Evolutionary conservation across 345 rosid genomes (phyloP).

Genomic region (Citrus australasica): DNA sequence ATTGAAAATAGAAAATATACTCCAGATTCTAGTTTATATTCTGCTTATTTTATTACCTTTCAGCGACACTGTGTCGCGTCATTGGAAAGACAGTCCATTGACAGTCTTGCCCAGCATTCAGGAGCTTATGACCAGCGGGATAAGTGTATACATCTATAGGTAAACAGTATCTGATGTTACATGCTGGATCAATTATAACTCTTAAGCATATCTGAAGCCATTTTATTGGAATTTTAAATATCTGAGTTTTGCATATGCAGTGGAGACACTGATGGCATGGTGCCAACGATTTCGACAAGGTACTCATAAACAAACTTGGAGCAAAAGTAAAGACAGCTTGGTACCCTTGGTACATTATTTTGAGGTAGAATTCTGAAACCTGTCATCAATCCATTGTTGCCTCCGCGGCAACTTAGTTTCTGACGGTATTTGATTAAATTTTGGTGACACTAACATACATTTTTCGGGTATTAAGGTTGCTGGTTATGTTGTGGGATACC

Average conservation of each 20-base stretch:
- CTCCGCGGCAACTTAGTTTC: too few species aligned
- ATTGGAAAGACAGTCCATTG: background rate
- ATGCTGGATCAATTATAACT: background rate
- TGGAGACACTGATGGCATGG: constrained; percentile 7
- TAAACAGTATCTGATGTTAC: background rate
- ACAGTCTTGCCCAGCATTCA: constrained; percentile 18
- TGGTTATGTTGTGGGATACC: too few species aligned
- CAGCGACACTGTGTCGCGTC: background rate
- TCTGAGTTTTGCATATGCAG: background rate
- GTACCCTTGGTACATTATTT: background rate
- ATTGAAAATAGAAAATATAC: background rate
- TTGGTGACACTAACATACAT: background rate
- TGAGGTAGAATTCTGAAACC: constrained; percentile 5
- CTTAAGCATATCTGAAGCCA: background rate
- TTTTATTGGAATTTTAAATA: background rate
- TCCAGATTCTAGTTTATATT: background rate
- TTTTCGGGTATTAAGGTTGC: too few species aligned
- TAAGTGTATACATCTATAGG: constrained; percentile 17
- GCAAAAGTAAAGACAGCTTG: background rate
- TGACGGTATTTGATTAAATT: background rate
- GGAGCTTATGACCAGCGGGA: constrained; percentile 14
- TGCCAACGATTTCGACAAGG: constrained; percentile 7
- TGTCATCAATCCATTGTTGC: background rate
- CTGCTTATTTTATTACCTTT: background rate
- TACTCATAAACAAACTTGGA: constrained; percentile 10